Conservation (phyloP, 768 basidiomycete genomes). For the Podaxis carcinomalis region DNA sequence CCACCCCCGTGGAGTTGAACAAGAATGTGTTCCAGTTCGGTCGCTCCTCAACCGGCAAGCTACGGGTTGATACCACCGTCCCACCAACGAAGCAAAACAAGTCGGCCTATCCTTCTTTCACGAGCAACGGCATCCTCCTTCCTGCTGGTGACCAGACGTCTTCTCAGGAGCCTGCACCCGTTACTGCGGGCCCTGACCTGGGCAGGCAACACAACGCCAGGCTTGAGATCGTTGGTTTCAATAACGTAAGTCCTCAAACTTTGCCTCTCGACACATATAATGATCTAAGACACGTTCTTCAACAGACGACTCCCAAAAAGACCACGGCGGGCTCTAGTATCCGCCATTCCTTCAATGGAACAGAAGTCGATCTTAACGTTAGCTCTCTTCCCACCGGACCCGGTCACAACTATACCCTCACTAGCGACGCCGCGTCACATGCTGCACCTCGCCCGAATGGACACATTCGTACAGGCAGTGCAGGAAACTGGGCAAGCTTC, state of each 20-base stretch:
- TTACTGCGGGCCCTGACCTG: slow-evolving; percentile 83
- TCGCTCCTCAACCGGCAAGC: slow-evolving; percentile 63
- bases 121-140: slow-evolving; percentile 54
- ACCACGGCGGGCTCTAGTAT: slow-evolving; percentile 46
- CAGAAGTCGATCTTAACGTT: slow-evolving; percentile 60
- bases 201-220: slow-evolving; percentile 72
- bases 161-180: slow-evolving; percentile 70
- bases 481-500: slow-evolving; percentile 73
- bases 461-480: slow-evolving; percentile 75
- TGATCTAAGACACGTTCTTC: slow-evolving; percentile 8
- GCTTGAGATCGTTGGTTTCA: slow-evolving; percentile 69
- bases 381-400: slow-evolving; percentile 49
- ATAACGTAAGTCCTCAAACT: slow-evolving; percentile 44
- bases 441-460: slow-evolving; percentile 46
- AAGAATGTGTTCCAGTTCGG: slow-evolving; percentile 43
- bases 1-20: slow-evolving; percentile 55
- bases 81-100: slow-evolving; percentile 72
- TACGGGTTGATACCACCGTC: slow-evolving; percentile 72
- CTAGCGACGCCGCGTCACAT: slow-evolving; percentile 10
- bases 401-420: slow-evolving; percentile 27
- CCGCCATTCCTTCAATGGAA: slow-evolving; percentile 75
- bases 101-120: slow-evolving; percentile 75
- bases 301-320: slow-evolving; percentile 43
- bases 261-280: not conserved
- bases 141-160: slow-evolving; percentile 54